These are phyloP conservation scores for Lolium rigidum DNA, from an alignment of 176 grass and related monocot genomes.

Conservation along the genomic window DNA sequence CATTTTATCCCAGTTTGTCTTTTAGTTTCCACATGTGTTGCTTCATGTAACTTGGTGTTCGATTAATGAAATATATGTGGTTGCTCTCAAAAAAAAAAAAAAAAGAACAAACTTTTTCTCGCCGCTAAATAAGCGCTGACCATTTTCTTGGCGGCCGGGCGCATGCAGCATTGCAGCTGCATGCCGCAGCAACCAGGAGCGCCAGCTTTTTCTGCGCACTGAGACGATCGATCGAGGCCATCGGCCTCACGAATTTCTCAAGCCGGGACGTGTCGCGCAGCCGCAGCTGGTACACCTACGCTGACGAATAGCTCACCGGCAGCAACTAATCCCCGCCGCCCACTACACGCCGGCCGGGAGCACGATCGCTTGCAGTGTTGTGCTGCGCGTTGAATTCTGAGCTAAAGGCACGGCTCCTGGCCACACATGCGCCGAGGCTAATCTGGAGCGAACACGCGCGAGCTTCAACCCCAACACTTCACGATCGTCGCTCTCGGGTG, in stretches of 20 bases:
- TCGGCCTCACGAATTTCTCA: not conserved
- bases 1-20: too few relatives aligned
- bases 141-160: not conserved
- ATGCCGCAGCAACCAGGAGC: not conserved
- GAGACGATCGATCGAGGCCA: not conserved
- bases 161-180: not conserved
- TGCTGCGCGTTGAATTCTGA: conserved; percentile 19
- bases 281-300: not conserved
- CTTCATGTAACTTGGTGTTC: too few relatives aligned
- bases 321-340: conserved; percentile 18
- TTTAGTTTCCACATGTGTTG: too few relatives aligned
- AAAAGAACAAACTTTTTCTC: too few relatives aligned
- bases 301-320: not conserved
- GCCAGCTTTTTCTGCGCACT: conserved; percentile 30
- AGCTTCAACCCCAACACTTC: conserved; percentile 36
- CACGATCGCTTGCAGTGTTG: not conserved
- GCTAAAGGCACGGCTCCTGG: conserved; percentile 29
- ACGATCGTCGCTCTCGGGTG: not conserved
- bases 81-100: too few relatives aligned
- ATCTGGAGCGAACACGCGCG: not conserved
- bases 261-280: conserved; percentile 34
- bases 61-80: too few relatives aligned
- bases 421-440: not conserved
- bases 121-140: conserved; percentile 6
- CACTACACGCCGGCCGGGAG: conserved; percentile 27